These are phyloP conservation scores for Stereum hirsutum DNA, from an alignment of 1,284 basidiomycete genomes.

Conservation along the genomic window DNA sequence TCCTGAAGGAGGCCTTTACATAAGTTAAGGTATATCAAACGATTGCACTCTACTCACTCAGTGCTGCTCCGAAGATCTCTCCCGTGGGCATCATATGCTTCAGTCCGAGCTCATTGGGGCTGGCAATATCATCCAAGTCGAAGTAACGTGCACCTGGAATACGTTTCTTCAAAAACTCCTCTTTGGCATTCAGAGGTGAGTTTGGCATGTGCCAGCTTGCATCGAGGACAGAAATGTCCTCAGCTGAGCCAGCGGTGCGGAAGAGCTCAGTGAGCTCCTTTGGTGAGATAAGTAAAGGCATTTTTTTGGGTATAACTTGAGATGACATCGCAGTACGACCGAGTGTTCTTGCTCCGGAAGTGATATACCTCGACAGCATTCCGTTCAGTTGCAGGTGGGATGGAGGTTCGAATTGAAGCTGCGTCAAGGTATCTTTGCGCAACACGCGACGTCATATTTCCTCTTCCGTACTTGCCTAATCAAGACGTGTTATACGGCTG, in stretches of 20 bases:
- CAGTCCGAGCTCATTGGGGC: slow-evolving; percentile 61
- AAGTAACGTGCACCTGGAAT: slow-evolving; percentile 74
- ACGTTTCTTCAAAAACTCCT: slow-evolving; percentile 61
- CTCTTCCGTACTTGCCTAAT: no score
- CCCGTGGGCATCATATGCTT: slow-evolving; percentile 90
- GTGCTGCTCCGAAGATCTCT: slow-evolving; percentile 70
- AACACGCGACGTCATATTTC: no score
- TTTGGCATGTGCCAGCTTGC: slow-evolving; percentile 88
- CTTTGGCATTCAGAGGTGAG: slow-evolving; percentile 49
- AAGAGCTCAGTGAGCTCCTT: slow-evolving; percentile 29
- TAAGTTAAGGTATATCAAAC: no score
- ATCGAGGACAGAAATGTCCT: slow-evolving; percentile 50
- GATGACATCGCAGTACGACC: background rate
- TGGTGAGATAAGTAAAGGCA: slow-evolving; percentile 46
- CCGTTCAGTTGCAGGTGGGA: background rate
- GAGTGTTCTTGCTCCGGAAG: background rate
- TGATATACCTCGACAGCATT: no score
- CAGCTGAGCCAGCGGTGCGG: slow-evolving; percentile 1
- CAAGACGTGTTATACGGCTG: no score
- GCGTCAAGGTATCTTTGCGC: no score
- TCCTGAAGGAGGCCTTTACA: no score
- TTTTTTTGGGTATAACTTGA: slow-evolving; percentile 14
- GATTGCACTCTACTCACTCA: slow-evolving; percentile 59
- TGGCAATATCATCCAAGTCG: slow-evolving; percentile 77
- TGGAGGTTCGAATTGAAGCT: no score